Evolutionary conservation across 2,329 filamentous ascomycete species (phyloP), one percentile per base, ranked within the genome.

Genomic region (Aspergillus brunneoviolaceus): DNA sequence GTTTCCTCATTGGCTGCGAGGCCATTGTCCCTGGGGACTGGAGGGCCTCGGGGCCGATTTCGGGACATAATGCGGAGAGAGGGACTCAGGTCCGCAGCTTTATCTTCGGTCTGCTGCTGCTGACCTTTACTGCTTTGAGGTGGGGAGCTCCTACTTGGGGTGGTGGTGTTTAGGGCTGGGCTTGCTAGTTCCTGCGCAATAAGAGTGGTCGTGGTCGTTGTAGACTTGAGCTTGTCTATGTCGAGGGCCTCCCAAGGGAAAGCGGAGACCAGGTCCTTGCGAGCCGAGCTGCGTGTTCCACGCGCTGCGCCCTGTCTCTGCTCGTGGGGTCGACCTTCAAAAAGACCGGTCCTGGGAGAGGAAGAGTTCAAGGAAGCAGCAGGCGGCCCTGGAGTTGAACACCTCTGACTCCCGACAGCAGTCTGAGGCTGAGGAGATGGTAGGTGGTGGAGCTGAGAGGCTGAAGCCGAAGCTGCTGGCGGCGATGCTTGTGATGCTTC

Each of bases 1-100:
- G 77, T 74, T 60, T 79, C 77, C 67, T 79, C 77, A 55, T 77
- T 78, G 33, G 75, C 76, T 19, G 75, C 76, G n/a, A 75, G 70
- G 25, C 76, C 76, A 68, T 79, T 78, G 63, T 78, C 76, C 51
- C 76, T 70, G 59, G 74, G 72, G 45, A 69, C 61, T 11, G 72
- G 72, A 51, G 72, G 70, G 16, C 71, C 73, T 51, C 77, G 67
- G 51, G 77, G 76, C 55, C 77, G 74, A 65, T 78, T 78, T 59
- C 77, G 74, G 42, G 76, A 79, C 77, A 79, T 79, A 7, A 56
- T 63, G 21, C 47, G 29, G 10, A 50, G 19, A 23, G 50, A n/a
- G 11, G 51, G 25, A 48, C 59, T 55, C 39, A 51, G 54, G 33
- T 52, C 42, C 53, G 57, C 39, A 54, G 56, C 52, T 21, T 25